These are phyloP conservation scores for Sporisorium iseilematis-ciliati DNA, from an alignment of 1,284 basidiomycete genomes.

Conservation along the genomic window DNA sequence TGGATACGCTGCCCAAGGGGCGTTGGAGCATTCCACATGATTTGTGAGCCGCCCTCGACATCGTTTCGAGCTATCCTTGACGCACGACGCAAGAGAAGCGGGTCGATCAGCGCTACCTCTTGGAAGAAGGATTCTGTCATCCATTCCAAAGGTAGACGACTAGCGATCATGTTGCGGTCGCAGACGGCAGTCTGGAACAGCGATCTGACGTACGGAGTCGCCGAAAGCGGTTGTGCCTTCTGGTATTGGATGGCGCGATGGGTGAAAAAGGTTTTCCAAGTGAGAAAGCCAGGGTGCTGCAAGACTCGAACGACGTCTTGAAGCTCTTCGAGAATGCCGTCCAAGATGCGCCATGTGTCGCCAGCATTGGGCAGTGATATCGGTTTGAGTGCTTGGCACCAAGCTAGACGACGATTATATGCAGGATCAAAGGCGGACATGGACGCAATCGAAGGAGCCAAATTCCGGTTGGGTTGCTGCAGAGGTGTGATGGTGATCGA, in stretches of 20 bases:
- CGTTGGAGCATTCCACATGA: conserved; percentile 31
- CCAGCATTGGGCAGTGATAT: conserved; percentile 74
- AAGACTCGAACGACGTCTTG: conserved; percentile 70
- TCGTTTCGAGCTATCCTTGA: conserved; percentile 30
- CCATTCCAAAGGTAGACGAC: conserved; percentile 45
- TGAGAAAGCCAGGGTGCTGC: conserved; percentile 29
- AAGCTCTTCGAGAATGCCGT: conserved; percentile 75
- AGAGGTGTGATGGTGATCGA: not conserved
- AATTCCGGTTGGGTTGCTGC: conserved; percentile 26
- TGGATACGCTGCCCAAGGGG: conserved; percentile 39
- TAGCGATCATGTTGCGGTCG: conserved; percentile 49
- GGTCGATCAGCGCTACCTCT: conserved; percentile 45
- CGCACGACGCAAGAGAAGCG: conserved; percentile 36
- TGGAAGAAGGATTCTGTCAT: conserved; percentile 45
- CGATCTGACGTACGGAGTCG: conserved; percentile 42
- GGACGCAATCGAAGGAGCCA: conserved; percentile 73
- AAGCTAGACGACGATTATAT: conserved; percentile 78
- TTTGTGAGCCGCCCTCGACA: conserved; percentile 35
- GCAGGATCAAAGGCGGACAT: conserved; percentile 78
- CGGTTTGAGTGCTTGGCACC: conserved; percentile 79
- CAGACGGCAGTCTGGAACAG: conserved; percentile 47
- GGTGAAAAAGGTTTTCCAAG: conserved; percentile 51
- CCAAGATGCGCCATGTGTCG: conserved; percentile 75
- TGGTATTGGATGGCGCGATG: conserved; percentile 36
- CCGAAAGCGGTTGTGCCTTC: conserved; percentile 17